Evolutionary conservation across 345 rosid species (phyloP), one percentile per base, ranked within the genome.

Genomic region (Durio zibethinus): DNA sequence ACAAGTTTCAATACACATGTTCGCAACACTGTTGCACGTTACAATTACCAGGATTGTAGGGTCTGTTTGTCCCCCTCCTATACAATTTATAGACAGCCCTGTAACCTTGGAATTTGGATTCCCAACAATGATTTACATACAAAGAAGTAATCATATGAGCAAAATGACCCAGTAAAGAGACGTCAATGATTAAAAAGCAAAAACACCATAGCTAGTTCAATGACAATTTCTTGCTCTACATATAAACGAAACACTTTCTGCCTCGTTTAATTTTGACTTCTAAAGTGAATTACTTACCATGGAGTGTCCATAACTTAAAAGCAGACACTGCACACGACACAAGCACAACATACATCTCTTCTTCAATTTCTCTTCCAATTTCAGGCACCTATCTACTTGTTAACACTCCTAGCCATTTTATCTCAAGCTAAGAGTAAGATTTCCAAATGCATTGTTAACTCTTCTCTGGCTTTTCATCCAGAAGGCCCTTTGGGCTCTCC

Each of bases 291-390:
- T 70, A 36, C 56, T 40, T 70, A 36, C 56, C 53, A 70, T 72
- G 85, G 84, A 87, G 89, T 73, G 80, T 79, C 87, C 88, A 77
- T 81, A 23, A 74, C 76, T 27, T 45, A 86, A 92, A 87, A 80
- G 83, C 52, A 85, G 92, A 86, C 83, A 84, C 92, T 80, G 78
- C 82, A 78, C 81, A 62, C 76, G 71, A 43, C 74, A 68, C 83
- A 80, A 83, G 83, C 77, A 65, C 56, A 76, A 57, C 76, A 66
- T 64, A 47, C 70, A 27, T 79, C 78, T 67, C 63, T 75, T 77
- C 82, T 48, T 25, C 31, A 1, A 82, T 73, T 86, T 82, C 90
- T 80, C 84, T 83, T 76, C 83, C 85, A 68, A 80, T 72, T 87
- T 81, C 86, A 76, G 35, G 76, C 79, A 82, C 81, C 81, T 83